These are phyloP conservation scores for Apiospora saccharicola DNA, from an alignment of 2,329 filamentous ascomycete species.

Conservation along the genomic window DNA sequence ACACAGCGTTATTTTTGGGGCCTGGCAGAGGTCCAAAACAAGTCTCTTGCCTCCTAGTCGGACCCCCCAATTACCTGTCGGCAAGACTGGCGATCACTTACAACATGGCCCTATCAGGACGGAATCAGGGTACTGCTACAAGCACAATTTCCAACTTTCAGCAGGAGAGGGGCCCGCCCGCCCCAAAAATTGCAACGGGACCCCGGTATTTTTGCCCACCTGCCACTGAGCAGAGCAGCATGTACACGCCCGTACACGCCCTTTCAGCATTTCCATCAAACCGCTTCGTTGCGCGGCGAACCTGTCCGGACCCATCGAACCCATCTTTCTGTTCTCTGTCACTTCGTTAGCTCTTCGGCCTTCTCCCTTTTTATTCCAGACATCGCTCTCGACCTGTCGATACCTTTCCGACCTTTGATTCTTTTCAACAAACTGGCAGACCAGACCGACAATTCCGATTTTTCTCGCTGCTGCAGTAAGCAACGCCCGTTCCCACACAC, in stretches of 20 bases:
- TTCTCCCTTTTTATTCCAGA: conserved; percentile 21
- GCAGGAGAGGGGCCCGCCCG: conserved; percentile 18
- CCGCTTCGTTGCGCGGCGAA: conserved; percentile 18
- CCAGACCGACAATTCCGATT: conserved; percentile 10
- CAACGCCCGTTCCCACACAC: conserved; percentile 11
- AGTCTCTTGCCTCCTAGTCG: conserved; percentile 14
- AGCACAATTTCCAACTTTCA: conserved; percentile 21
- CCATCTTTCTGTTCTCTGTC: conserved; percentile 13
- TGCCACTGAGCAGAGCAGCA: not conserved
- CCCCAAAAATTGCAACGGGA: conserved; percentile 23
- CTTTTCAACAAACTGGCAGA: not conserved
- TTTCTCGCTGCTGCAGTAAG: not conserved
- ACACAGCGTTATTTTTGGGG: not conserved
- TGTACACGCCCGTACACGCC: conserved; percentile 5
- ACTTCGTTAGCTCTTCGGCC: conserved; percentile 3
- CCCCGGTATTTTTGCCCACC: conserved; percentile 15
- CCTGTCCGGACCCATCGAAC: conserved; percentile 8
- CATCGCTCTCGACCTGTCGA: conserved; percentile 10
- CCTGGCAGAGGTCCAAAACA: not conserved
- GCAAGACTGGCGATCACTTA: conserved; percentile 22
- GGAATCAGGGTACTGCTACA: conserved; percentile 16
- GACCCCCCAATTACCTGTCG: conserved; percentile 17
- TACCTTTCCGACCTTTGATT: conserved; percentile 13
- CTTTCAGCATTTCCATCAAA: conserved; percentile 8
- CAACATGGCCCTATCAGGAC: conserved; percentile 14